These are phyloP conservation scores for Schizophyllum commune DNA, from an alignment of 1,284 basidiomycete genomes.

Conservation along the genomic window DNA sequence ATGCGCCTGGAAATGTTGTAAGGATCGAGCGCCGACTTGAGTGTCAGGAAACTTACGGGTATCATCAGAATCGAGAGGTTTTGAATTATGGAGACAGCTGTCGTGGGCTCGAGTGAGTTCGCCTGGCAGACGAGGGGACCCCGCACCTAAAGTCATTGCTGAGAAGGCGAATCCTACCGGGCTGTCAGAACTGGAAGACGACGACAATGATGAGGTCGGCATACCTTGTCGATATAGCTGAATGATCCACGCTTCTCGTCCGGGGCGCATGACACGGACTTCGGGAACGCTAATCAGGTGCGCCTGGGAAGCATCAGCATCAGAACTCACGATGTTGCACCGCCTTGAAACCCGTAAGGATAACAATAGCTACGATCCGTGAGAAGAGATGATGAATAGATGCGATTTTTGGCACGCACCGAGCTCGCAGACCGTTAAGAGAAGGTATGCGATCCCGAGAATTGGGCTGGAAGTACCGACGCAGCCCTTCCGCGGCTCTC, in stretches of 20 bases:
- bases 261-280: background rate
- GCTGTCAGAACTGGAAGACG: background rate
- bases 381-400: background rate
- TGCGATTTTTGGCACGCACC: background rate
- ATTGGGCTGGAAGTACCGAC: background rate
- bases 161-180: background rate
- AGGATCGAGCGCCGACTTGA: background rate
- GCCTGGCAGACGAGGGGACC: background rate
- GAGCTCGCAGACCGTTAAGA: background rate
- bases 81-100: background rate
- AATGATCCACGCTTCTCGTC: background rate
- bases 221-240: background rate
- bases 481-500: background rate
- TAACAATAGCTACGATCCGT: background rate
- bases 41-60: background rate
- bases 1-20: background rate
- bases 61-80: background rate
- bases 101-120: background rate
- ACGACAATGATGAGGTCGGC: background rate
- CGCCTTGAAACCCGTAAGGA: background rate
- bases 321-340: background rate
- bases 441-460: background rate
- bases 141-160: background rate
- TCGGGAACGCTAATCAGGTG: background rate
- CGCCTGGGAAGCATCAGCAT: background rate